Percentiles rank a stretch among this genome's conserved stretches.
Evolutionary conservation across 257 asterid species (phyloP).

Genomic region (Solanum microdontum): DNA sequence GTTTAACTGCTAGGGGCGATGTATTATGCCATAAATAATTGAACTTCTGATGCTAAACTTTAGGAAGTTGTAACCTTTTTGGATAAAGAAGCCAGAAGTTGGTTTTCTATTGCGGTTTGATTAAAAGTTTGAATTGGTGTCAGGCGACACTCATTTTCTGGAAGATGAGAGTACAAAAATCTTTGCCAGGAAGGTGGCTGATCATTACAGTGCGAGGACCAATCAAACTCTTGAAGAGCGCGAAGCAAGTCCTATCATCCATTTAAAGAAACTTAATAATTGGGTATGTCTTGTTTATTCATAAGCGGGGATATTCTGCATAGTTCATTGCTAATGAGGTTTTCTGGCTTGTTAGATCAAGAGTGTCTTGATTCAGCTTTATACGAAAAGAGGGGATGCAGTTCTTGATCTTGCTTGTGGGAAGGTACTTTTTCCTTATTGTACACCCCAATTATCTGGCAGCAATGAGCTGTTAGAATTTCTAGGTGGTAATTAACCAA

Average conservation of each 20-base stretch:
- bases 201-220: slow-evolving; percentile 93
- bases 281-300: slow-evolving; percentile 44
- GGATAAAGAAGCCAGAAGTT: background rate
- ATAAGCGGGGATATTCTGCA: background rate
- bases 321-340: background rate
- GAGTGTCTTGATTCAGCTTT: slow-evolving; percentile 89
- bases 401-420: slow-evolving; percentile 99
- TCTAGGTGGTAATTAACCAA: background rate
- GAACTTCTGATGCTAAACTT: background rate
- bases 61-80: background rate
- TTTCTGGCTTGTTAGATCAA: slow-evolving; percentile 46
- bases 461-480: background rate
- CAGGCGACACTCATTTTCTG: slow-evolving; percentile 46
- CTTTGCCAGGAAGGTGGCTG: slow-evolving; percentile 87
- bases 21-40: background rate
- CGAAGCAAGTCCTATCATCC: slow-evolving; percentile 95
- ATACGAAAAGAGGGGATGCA: slow-evolving; percentile 71
- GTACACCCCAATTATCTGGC: background rate
- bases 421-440: slow-evolving; percentile 39
- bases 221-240: slow-evolving; percentile 93
- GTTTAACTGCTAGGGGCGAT: background rate
- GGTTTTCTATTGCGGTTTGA: background rate
- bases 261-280: slow-evolving; percentile 93
- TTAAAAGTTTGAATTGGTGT: slow-evolving; percentile 3
- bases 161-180: slow-evolving; percentile 78